These are phyloP conservation scores for Solanum medicagineum DNA, from an alignment of 257 asterid species.

Conservation along the genomic window DNA sequence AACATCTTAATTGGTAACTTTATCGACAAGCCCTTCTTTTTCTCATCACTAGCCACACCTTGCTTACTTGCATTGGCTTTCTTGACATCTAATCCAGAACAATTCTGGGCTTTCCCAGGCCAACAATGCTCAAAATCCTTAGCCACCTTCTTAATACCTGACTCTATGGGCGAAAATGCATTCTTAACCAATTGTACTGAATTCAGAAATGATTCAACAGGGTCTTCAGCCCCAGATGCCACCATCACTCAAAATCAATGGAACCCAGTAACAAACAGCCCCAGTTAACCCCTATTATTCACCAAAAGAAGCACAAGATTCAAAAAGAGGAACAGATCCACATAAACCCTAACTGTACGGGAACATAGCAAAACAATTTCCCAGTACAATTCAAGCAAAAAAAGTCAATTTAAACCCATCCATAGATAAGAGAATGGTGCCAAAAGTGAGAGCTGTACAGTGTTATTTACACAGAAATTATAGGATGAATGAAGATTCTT, in stretches of 20 bases:
- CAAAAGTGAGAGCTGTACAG: background rate
- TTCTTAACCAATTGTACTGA: constrained; percentile 64
- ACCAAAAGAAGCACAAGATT: background rate
- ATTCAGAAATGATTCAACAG: constrained; percentile 68
- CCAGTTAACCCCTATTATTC: background rate
- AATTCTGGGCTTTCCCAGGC: constrained; percentile 20
- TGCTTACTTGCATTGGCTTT: constrained; percentile 21
- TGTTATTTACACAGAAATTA: background rate
- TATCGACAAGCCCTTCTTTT: constrained; percentile 19
- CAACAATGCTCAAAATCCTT: constrained; percentile 75
- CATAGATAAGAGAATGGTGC: background rate
- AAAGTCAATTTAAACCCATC: background rate
- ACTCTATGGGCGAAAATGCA: constrained; percentile 66
- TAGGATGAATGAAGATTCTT: background rate
- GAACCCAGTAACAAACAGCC: background rate
- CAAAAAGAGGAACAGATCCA: background rate
- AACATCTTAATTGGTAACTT: constrained; percentile 45
- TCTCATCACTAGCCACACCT: constrained; percentile 25
- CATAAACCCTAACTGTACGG: background rate
- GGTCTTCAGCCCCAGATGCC: constrained; percentile 54
- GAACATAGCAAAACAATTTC: background rate
- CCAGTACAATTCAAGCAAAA: background rate
- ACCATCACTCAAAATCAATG: constrained; percentile 25
- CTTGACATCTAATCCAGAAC: constrained; percentile 27
- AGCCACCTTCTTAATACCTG: constrained; percentile 54